Evolutionary conservation across 495 filamentous ascomycete species (phyloP), one percentile per base, ranked within the genome.

Genomic region (Podospora australis): DNA sequence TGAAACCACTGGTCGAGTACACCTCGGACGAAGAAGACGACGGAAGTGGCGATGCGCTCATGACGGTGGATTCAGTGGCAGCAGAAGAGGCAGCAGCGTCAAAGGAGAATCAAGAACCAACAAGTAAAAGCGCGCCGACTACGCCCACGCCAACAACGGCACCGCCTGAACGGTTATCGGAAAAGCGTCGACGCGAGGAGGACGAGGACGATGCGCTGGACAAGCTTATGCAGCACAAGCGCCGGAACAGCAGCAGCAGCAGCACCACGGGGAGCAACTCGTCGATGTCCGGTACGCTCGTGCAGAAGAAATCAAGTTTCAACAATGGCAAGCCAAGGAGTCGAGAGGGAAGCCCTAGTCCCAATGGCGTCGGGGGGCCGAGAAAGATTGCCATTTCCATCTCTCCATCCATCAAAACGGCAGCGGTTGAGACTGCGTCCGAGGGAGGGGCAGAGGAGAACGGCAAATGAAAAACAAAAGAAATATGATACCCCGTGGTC

Each of bases 181-280:
- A 96, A 66, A 96, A 96, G 61, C 86, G 92, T 47, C 77, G 92
- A 35, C 78, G 92, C 30, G 90, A 95, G 56, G 89, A 96, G 53
- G 79, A 83, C 45, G 86, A 90, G 34, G 90, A 96, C 41, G 88
- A 95, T 54, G 87, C 85, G 48, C 65, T 95, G 19, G 78, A 77
- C 17, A 91, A 89, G 60, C 72, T 92, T 49, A 72, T 82, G 7
- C 73, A 73, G 29, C 76, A 77, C 48, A 89, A 90, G 64, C 75
- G 83, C 36, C 74, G 86, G 50, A 88, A 73, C 45, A 78, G 72
- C 54, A 68, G 59, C 22, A 64, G 62, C 25, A 78, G 72, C 54
- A 68, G 59, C 22, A 64, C 60, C 25, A 26, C 44, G 6, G 48
- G 42, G 22, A 57, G 56, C 2, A 69, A 62, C 16, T 26, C 55